Conservation (phyloP, 2,329 filamentous ascomycete genomes). For the Xylariaceae sp. region DNA sequence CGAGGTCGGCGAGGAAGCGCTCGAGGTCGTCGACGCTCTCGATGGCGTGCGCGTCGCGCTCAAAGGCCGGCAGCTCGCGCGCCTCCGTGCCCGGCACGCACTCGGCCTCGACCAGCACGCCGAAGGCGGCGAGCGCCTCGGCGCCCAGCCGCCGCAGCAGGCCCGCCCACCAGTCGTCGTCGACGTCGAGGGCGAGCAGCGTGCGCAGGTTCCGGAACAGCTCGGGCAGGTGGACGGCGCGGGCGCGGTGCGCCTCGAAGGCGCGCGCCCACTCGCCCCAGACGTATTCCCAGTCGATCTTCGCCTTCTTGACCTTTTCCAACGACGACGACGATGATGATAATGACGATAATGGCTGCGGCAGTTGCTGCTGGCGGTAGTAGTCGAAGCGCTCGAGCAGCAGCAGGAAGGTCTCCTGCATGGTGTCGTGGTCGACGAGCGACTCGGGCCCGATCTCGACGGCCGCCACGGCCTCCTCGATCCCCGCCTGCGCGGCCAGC, state of each 20-base stretch:
- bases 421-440: constrained; percentile 1
- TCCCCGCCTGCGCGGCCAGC: constrained; percentile 3
- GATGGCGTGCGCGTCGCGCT: constrained; percentile 1
- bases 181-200: background rate
- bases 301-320: background rate
- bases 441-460: constrained; percentile 2
- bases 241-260: constrained; percentile 5
- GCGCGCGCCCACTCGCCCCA: constrained; percentile 5
- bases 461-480: constrained; percentile 2
- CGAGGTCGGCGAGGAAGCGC: background rate
- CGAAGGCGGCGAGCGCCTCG: constrained; percentile 2
- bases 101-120: background rate
- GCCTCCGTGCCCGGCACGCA: background rate
- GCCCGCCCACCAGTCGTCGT: background rate
- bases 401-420: background rate
- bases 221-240: background rate
- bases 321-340: too few relatives aligned
- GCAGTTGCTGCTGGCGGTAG: too few relatives aligned
- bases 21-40: background rate
- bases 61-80: background rate
- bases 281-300: constrained; percentile 3
- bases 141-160: constrained; percentile 1
- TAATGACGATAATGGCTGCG: too few relatives aligned
- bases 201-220: background rate
- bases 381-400: background rate